Conservation (phyloP, 129 eudicot genomes). For the Flaveria brownii region DNA sequence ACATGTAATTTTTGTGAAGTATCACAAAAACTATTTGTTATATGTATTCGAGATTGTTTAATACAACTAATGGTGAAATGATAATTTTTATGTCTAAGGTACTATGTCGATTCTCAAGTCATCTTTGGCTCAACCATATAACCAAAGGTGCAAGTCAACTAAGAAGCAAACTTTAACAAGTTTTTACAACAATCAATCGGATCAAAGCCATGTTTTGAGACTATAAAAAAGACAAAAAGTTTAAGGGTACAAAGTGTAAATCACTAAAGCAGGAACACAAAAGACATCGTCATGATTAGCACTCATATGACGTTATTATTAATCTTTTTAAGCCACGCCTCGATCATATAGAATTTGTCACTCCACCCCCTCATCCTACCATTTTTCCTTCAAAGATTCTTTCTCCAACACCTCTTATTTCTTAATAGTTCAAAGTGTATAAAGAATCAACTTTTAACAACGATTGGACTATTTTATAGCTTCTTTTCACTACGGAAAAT, state of each 20-base stretch:
- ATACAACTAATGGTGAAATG: neutral
- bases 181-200: neutral
- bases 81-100: neutral
- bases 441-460: slow-evolving; percentile 1
- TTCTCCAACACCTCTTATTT: slow-evolving; percentile 34
- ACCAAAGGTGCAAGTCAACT: no score
- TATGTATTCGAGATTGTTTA: no score
- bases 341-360: slow-evolving; percentile 36
- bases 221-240: neutral
- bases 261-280: slow-evolving; percentile 13
- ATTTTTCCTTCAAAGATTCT: slow-evolving; percentile 36
- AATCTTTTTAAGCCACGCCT: slow-evolving; percentile 50
- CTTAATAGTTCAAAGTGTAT: slow-evolving; percentile 32
- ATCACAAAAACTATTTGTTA: no score
- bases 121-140: no score
- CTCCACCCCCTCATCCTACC: slow-evolving; percentile 26
- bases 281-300: slow-evolving; percentile 43
- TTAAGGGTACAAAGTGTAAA: slow-evolving; percentile 14
- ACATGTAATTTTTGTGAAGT: no score
- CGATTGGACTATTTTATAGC: neutral
- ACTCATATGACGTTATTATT: slow-evolving; percentile 50
- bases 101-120: no score
- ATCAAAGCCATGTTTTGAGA: neutral
- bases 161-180: no score
- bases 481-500: neutral